Base-by-base conservation (phyloP, 2,329 filamentous ascomycete genomes). In the Neophaeococcomyces mojaviensis region DNA sequence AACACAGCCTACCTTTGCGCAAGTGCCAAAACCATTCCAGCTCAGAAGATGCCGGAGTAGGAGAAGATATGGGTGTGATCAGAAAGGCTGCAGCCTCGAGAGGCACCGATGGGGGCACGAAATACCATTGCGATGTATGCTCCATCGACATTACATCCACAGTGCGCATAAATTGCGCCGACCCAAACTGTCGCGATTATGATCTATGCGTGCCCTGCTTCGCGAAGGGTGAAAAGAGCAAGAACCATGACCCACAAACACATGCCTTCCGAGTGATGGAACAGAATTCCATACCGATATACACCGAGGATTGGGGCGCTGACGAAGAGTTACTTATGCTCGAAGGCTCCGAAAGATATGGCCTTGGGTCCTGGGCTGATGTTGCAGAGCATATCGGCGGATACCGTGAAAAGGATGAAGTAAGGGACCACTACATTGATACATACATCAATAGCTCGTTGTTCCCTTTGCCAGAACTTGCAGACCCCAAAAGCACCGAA, bases 311-410 rank as follows among this genome's bases (percentile, higher is more conserved):
- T 61, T 98, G 92, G 92, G 92, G 92, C 43, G 92, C 92, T 19
- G 92, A 98, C 62, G 92, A 98, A 64, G 92, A 98, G 65, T 68
- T 97, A n/a, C 70, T 97, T 4, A 70, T 98, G 44, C 69, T 98
- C 1, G 92, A 98, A 68, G 92, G 92, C 18, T 88, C 88, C 9
- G 92, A 98, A 66, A 94, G 88, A 48, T 98, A 98, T 62, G 92
- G 92, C 0, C 72, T 98, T 40, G 92, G 92, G 2, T 97, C 90
- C 18, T 98, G 92, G 90, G 88, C 89, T 32, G 92, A 98, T 60
- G 94, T 98, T 52, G 89, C 92, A 31, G 90, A 98, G 64, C 92
- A 98, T 64, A 97, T 98, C 58, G 92, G 92, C 42, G 92, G 92
- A 9, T 97, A 89, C 61, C 81, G 92, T 47, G 82, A 84, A 54